Evolutionary conservation across 2,329 filamentous ascomycete species (phyloP).

Genomic region (Aureobasidium sp.): DNA sequence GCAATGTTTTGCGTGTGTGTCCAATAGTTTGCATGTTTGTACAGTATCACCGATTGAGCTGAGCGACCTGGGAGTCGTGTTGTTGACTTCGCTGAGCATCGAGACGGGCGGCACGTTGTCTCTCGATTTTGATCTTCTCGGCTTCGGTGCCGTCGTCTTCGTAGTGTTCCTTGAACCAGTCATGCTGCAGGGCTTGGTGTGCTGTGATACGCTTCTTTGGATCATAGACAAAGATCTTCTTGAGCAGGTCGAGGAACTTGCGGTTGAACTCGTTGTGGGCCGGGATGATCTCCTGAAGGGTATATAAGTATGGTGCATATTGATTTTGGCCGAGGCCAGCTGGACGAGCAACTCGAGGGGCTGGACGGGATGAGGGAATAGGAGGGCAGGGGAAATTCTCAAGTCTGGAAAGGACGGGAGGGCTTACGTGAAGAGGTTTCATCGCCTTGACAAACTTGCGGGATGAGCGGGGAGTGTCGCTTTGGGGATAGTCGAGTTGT

Average conservation of each 20-base stretch:
- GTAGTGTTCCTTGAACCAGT: constrained; percentile 59
- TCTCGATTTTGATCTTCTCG: constrained; percentile 18
- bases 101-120: constrained; percentile 16
- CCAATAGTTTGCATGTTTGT: constrained; percentile 5
- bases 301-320: constrained; percentile 20
- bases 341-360: not conserved
- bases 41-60: not conserved
- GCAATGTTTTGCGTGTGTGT: not conserved
- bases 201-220: constrained; percentile 59
- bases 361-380: not conserved
- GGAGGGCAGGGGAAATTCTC: constrained; percentile 10
- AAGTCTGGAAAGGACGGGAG: not conserved
- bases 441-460: constrained; percentile 63
- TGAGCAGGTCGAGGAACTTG: constrained; percentile 56
- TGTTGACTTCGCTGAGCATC: constrained; percentile 7
- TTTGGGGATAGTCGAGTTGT: constrained; percentile 57
- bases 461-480: constrained; percentile 56
- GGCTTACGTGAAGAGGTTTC: constrained; percentile 53
- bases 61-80: not conserved
- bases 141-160: constrained; percentile 53
- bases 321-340: constrained; percentile 2
- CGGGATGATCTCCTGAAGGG: constrained; percentile 54
- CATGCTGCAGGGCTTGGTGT: constrained; percentile 57
- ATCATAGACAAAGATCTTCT: constrained; percentile 60
- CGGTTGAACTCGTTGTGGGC: constrained; percentile 53